Evolutionary conservation across 306 rosid genomes (phyloP).

Genomic region (Quercus agrifolia): DNA sequence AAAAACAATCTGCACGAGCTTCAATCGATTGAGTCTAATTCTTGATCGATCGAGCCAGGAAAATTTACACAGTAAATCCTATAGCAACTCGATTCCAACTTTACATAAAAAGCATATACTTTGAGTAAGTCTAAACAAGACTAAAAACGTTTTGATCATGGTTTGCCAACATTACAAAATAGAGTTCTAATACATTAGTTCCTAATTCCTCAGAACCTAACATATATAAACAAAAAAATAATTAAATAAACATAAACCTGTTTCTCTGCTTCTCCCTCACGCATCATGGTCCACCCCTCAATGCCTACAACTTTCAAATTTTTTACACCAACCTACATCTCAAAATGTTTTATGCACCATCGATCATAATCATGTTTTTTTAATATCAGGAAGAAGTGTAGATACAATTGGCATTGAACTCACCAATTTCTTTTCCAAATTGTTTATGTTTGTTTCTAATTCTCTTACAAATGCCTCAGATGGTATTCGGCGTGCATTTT

Average conservation of each 20-base stretch:
- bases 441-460: constrained; percentile 59
- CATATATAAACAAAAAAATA: not conserved
- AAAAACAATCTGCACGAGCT: too few relatives aligned
- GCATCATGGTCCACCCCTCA: constrained; percentile 79
- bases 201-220: too few relatives aligned
- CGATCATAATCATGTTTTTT: constrained; percentile 1
- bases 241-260: constrained; percentile 46
- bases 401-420: constrained; percentile 18
- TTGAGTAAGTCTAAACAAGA: too few relatives aligned
- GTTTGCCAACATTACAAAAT: too few relatives aligned
- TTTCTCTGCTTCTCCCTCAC: constrained; percentile 93
- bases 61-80: too few relatives aligned
- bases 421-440: constrained; percentile 65
- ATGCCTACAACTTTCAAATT: constrained; percentile 75
- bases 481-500: constrained; percentile 60
- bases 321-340: constrained; percentile 66
- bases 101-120: too few relatives aligned
- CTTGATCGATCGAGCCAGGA: too few relatives aligned
- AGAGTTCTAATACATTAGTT: too few relatives aligned
- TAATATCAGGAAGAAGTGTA: constrained; percentile 7
- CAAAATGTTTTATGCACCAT: constrained; percentile 4
- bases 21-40: too few relatives aligned
- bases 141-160: too few relatives aligned
- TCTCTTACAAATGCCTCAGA: constrained; percentile 46
- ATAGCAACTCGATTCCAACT: too few relatives aligned